Conservation (phyloP, 1,139 yeast genomes). For the Pichia sp. region DNA sequence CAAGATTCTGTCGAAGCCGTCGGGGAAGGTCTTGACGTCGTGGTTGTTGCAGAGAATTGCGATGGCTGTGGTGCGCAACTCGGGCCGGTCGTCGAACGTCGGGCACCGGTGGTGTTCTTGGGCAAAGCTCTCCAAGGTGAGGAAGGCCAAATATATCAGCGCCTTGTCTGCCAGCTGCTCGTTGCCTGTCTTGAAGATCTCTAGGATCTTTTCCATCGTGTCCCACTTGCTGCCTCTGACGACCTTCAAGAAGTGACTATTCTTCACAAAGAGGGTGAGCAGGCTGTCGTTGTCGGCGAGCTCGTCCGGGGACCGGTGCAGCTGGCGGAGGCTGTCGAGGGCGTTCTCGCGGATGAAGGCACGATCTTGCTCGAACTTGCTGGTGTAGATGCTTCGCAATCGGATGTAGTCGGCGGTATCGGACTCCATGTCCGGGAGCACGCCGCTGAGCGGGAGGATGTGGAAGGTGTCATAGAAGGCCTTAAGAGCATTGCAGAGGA, state of each 20-base stretch:
- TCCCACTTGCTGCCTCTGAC: constrained; percentile 26
- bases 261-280: constrained; percentile 50
- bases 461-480: constrained; percentile 41
- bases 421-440: constrained; percentile 86
- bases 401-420: constrained; percentile 58
- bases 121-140: constrained; percentile 22
- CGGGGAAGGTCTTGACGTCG: constrained; percentile 21
- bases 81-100: constrained; percentile 17
- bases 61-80: constrained; percentile 23
- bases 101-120: constrained; percentile 18
- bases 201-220: constrained; percentile 14
- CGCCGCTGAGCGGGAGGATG: constrained; percentile 67
- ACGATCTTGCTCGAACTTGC: constrained; percentile 54
- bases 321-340: constrained; percentile 25
- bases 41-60: constrained; percentile 24
- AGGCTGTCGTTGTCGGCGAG: constrained; percentile 32
- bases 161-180: background rate
- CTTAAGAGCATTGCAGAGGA: constrained; percentile 51
- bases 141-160: constrained; percentile 27
- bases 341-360: constrained; percentile 36
- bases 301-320: constrained; percentile 28
- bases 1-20: constrained; percentile 26
- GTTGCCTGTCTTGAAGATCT: background rate
- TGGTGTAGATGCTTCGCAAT: constrained; percentile 54
- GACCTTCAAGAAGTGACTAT: constrained; percentile 40